Evolutionary conservation across 2,329 filamentous ascomycete species (phyloP).

Genomic region (Paraphoma sp.): DNA sequence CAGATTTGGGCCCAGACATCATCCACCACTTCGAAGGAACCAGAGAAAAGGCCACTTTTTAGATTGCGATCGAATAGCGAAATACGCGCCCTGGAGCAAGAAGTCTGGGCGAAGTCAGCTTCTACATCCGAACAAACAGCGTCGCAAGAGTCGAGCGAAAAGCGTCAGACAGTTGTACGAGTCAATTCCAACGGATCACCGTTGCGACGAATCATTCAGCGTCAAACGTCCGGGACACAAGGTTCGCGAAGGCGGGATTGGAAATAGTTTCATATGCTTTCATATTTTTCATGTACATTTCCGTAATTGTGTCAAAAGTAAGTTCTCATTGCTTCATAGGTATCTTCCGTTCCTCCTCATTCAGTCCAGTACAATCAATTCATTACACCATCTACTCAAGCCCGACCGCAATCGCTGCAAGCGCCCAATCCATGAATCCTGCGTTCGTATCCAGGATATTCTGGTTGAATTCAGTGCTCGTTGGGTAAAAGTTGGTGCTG

Average conservation of each 20-base stretch:
- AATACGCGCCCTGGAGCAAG: background rate
- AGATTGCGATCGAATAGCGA: background rate
- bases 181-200: conserved; percentile 4
- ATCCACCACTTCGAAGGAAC: background rate
- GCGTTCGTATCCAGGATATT: conserved; percentile 51
- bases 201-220: conserved; percentile 3
- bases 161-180: background rate
- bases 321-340: background rate
- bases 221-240: background rate
- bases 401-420: conserved; percentile 45
- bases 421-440: conserved; percentile 50
- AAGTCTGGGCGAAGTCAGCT: background rate
- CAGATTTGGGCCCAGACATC: background rate
- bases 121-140: background rate
- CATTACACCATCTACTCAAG: conserved; percentile 13
- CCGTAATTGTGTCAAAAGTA: background rate
- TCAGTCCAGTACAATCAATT: background rate
- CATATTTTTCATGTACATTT: no score
- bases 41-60: background rate
- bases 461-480: conserved; percentile 47
- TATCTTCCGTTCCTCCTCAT: background rate
- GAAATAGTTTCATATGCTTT: background rate
- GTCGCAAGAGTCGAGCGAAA: background rate
- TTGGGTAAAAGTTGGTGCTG: conserved; percentile 51
- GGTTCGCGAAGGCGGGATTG: background rate